Evolutionary conservation across 495 filamentous ascomycete genomes (phyloP).

Genomic region (Trichocladium uniseriatum): DNA sequence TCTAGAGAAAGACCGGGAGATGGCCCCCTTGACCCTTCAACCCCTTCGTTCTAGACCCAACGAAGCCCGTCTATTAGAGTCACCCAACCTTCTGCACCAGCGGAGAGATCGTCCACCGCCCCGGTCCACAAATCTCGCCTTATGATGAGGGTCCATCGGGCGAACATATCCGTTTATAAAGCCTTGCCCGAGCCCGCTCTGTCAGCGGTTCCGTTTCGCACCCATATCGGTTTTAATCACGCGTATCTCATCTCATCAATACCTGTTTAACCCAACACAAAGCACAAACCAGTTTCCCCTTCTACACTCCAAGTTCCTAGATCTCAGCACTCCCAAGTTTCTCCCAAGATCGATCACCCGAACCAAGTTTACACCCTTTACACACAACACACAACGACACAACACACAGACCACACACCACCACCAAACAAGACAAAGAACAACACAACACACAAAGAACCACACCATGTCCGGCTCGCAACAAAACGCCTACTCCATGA

Average conservation of each 20-base stretch:
- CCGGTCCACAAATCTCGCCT: slow-evolving; percentile 10
- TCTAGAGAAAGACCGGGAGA: no score
- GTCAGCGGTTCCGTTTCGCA: slow-evolving; percentile 1
- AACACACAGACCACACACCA: not conserved
- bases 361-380: slow-evolving; percentile 12
- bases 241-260: no score
- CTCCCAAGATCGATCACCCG: not conserved
- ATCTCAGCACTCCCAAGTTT: no score
- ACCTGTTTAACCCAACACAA: not conserved
- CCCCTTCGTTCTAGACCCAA: not conserved
- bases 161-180: slow-evolving; percentile 18
- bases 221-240: no score
- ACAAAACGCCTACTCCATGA: slow-evolving; percentile 20
- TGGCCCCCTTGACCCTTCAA: not conserved
- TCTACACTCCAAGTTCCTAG: no score
- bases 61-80: not conserved
- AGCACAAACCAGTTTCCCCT: no score
- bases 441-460: not conserved
- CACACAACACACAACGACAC: slow-evolving; percentile 1
- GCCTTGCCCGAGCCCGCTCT: slow-evolving; percentile 7
- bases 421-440: not conserved
- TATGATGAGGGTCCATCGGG: not conserved
- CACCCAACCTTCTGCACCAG: not conserved
- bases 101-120: not conserved
- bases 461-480: slow-evolving; percentile 29